These are phyloP conservation scores for Pythium volutum DNA, from an alignment of 352 stramenopile species.

Conservation along the genomic window DNA sequence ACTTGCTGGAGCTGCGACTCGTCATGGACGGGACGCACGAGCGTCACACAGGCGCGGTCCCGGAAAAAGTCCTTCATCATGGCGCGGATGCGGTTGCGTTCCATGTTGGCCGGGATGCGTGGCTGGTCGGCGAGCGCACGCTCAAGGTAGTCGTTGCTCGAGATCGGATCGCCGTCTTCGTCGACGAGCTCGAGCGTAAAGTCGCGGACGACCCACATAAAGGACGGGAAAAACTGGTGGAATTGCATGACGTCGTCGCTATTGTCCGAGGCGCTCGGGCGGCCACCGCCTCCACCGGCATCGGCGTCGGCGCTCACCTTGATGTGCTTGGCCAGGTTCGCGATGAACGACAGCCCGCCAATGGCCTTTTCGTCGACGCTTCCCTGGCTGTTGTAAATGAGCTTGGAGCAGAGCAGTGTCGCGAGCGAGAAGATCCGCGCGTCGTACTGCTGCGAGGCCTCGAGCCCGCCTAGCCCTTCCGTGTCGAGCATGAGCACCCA, in stretches of 20 bases:
- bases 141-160: conserved; percentile 80
- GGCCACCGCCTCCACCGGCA: conserved; percentile 1
- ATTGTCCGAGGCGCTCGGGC: conserved; percentile 24
- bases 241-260: conserved; percentile 66
- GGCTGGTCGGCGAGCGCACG: conserved; percentile 66
- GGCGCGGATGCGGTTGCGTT: conserved; percentile 72
- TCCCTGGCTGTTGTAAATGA: conserved; percentile 88
- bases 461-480: conserved; percentile 82
- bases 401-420: conserved; percentile 79
- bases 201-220: conserved; percentile 87
- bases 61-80: conserved; percentile 88
- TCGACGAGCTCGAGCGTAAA: conserved; percentile 87
- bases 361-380: conserved; percentile 87
- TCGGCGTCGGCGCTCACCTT: conserved; percentile 53
- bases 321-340: conserved; percentile 85
- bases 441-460: conserved; percentile 84
- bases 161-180: conserved; percentile 80
- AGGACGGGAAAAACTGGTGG: conserved; percentile 85
- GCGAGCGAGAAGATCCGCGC: conserved; percentile 85
- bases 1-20: conserved; percentile 77
- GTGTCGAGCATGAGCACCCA: conserved; percentile 87
- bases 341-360: conserved; percentile 80
- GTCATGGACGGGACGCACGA: conserved; percentile 81
- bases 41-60: conserved; percentile 72
- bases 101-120: conserved; percentile 63